These are phyloP conservation scores for Paulinella micropora DNA, from an alignment of 78 protist species.

Conservation along the genomic window DNA sequence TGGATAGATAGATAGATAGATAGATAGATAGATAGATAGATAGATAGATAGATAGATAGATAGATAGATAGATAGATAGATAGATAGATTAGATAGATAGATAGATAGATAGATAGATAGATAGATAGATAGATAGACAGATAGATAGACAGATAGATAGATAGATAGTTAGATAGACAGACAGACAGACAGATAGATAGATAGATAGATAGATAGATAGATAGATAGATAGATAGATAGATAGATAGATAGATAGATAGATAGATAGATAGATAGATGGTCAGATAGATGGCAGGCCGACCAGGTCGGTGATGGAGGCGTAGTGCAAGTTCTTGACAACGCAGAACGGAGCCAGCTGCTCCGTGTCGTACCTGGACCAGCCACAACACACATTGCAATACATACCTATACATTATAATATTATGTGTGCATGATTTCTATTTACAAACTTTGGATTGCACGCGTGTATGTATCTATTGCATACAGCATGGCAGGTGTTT, in stretches of 20 bases:
- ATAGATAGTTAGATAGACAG: background rate
- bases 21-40: background rate
- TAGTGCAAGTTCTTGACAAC: background rate
- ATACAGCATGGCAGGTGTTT: too few species aligned
- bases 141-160: background rate
- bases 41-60: background rate
- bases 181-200: background rate
- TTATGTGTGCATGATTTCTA: too few species aligned
- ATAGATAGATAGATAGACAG: background rate
- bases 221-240: background rate
- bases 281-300: background rate
- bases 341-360: background rate
- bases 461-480: too few species aligned
- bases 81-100: background rate
- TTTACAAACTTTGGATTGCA: too few species aligned
- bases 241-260: background rate
- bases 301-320: background rate
- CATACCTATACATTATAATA: too few species aligned
- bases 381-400: too few species aligned
- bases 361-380: too few species aligned
- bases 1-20: background rate
- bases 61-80: background rate
- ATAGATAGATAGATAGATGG: background rate
- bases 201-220: background rate
- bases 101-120: background rate